Evolutionary conservation across 768 basidiomycete genomes (phyloP).

Genomic region (Heimioporus sp.): DNA sequence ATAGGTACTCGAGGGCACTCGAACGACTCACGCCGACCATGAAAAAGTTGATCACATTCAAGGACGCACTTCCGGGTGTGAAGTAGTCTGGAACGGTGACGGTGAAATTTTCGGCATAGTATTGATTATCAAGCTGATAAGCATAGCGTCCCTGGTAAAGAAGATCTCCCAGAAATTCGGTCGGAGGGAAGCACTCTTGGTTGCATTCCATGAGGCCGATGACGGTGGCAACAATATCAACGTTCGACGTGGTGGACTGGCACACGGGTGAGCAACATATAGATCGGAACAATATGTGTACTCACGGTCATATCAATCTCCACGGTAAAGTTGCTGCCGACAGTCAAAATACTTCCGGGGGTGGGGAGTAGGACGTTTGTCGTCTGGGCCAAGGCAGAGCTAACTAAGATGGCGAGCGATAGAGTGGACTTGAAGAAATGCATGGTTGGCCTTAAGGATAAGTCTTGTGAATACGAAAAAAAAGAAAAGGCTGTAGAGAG

Average conservation of each 20-base stretch:
- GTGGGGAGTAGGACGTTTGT: slow-evolving; percentile 3
- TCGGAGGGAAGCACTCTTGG: slow-evolving; percentile 22
- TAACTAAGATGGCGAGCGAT: slow-evolving; percentile 11
- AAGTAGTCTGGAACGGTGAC: slow-evolving; percentile 27
- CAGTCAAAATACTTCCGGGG: not conserved
- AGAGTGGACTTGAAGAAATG: slow-evolving; percentile 11
- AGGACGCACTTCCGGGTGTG: slow-evolving; percentile 29
- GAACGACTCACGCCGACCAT: slow-evolving; percentile 39
- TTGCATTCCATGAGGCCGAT: slow-evolving; percentile 32
- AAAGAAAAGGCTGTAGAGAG: not conserved
- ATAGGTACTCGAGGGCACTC: no score
- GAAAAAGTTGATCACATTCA: slow-evolving; percentile 37
- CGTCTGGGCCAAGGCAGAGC: slow-evolving; percentile 10
- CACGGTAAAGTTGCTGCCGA: slow-evolving; percentile 6
- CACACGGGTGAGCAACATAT: not conserved
- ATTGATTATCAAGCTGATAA: slow-evolving; percentile 16
- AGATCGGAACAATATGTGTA: not conserved
- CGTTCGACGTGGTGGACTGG: slow-evolving; percentile 21
- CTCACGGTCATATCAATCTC: slow-evolving; percentile 10
- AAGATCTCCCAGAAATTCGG: slow-evolving; percentile 27
- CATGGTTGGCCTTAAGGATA: slow-evolving; percentile 8
- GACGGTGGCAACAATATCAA: slow-evolving; percentile 28
- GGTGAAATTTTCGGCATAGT: slow-evolving; percentile 29
- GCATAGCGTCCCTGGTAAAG: slow-evolving; percentile 36
- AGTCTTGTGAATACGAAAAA: not conserved